Base-by-base conservation (phyloP, 1,284 basidiomycete genomes). In the Meira miltonrushii region DNA sequence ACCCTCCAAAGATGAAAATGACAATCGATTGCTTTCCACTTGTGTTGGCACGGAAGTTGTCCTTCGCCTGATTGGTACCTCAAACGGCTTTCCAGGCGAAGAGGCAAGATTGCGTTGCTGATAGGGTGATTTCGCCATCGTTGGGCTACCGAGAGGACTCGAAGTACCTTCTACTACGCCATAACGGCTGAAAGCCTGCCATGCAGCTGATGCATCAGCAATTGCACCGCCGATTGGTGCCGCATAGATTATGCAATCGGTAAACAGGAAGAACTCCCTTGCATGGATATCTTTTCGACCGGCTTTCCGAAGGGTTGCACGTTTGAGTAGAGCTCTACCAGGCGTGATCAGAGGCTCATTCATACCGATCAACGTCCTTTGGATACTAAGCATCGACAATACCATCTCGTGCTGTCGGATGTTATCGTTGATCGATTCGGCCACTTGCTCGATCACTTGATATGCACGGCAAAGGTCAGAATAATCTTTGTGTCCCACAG, bases 401-500 rank as follows among this genome's bases (percentile, higher is more conserved):
- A 70, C 65, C 62, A 74, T 70, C 54, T 78, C 75, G 54, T 78
- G 75, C 60, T 75, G 68, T 15, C 72, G 64, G 23, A 78, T 64
- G 50, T 75, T 74, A 33, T 78, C 74, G 60, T 78, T 71, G 62
- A 77, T 75, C 61, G 63, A 65, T 23, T 63, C 59, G 6, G 75
- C 75, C 10, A 74, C 73, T 39, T 69, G 61, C 48, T 75, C 72
- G 47, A 77, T 71, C 46, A 74, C 62, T 10, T 55, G 54, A 47
- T 61, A 64, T 25, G 73, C 65, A 13, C 62, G 61, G 19, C 49
- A 49, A 40, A 77, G 61, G 19, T 69, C 65, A 41, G 54, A 39
- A 33, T 63, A 54, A 59, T 77, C 75, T 5, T 60, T 58, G 51
- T 77, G 75, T 23, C 55, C 58, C 28, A 60, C 60, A 10, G 72